A percentile compares a stretch with the other conserved stretches of the same genome.
phyloP scores from a whole-genome alignment of 1,284 basidiomycete genomes.

The Microbotryum lychnidis-dioicae region DNA sequence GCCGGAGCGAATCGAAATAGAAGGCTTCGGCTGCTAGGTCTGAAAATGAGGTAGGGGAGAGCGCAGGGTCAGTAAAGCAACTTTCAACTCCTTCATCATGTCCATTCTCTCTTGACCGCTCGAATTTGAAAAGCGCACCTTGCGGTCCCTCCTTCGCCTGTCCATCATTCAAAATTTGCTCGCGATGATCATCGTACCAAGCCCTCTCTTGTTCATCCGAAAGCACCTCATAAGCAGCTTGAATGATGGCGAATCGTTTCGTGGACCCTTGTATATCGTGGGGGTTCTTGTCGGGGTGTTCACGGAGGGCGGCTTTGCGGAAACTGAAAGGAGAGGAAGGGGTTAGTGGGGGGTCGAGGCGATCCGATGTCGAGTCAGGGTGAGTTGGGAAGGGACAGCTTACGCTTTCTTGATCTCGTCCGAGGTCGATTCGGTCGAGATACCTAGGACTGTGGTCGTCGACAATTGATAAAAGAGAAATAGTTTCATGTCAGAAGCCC shows the following conservation, averaged over 20 bases:
- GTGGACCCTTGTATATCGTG: constrained; percentile 64
- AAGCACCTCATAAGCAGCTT: constrained; percentile 88
- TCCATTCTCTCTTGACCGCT: background rate
- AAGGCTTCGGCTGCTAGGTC: constrained; percentile 67
- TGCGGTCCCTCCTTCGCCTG: background rate
- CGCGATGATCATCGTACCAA: constrained; percentile 95
- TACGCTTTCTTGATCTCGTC: constrained; percentile 38
- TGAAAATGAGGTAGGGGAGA: background rate
- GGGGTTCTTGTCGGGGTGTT: constrained; percentile 46
- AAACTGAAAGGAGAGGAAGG: constrained; percentile 9
- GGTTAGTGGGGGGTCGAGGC: background rate
- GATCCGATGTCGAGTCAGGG: background rate
- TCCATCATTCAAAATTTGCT: constrained; percentile 47
- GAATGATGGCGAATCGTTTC: constrained; percentile 73
- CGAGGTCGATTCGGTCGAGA: constrained; percentile 25
- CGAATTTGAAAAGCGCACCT: background rate
- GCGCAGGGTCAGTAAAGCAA: background rate
- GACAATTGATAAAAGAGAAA: too few relatives aligned
- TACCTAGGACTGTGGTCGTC: constrained; percentile 30
- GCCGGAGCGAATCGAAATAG: constrained; percentile 23
- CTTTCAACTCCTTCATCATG: constrained; percentile 51
- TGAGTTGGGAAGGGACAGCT: background rate
- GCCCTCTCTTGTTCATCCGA: constrained; percentile 93
- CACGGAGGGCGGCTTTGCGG: constrained; percentile 37
- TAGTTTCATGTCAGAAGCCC: too few relatives aligned